These are phyloP conservation scores for Umbelopsis sp. DNA, from an alignment of 192 early-diverging fungal genomes.

Conservation along the genomic window DNA sequence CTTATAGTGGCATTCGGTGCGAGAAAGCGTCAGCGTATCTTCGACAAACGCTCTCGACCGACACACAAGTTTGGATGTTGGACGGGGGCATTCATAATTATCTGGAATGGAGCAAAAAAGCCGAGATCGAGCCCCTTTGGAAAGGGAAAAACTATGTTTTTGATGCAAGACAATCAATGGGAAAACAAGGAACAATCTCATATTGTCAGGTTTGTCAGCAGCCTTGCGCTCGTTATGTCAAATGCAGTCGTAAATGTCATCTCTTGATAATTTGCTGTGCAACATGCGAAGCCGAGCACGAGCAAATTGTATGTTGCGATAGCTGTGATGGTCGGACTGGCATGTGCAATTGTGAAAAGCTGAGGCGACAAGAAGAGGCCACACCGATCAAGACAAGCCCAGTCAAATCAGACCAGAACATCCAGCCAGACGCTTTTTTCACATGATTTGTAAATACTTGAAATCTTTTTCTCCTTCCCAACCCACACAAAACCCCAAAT, in stretches of 20 bases:
- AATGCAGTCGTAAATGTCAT: conserved; percentile 56
- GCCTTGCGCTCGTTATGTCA: conserved; percentile 47
- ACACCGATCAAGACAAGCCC: neutral
- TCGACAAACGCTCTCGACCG: conserved; percentile 39
- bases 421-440: neutral
- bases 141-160: conserved; percentile 73
- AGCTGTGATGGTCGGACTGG: conserved; percentile 5
- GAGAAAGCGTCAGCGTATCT: conserved; percentile 67
- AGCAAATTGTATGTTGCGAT: neutral
- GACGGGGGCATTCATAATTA: conserved; percentile 77
- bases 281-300: neutral
- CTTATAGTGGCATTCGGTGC: conserved; percentile 37
- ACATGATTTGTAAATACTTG: neutral
- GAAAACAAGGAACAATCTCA: conserved; percentile 32
- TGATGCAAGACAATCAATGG: conserved; percentile 66
- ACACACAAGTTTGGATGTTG: conserved; percentile 59
- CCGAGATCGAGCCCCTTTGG: conserved; percentile 46
- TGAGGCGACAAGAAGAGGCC: neutral
- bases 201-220: conserved; percentile 40
- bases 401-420: too few relatives aligned
- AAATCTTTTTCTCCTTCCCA: neutral
- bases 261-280: conserved; percentile 50
- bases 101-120: conserved; percentile 62
- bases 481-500: neutral
- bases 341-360: neutral